Evolutionary conservation across 352 stramenopile species (phyloP), one percentile per base, ranked within the genome.

Genomic region (Globisporangium rhizosaccharum): DNA sequence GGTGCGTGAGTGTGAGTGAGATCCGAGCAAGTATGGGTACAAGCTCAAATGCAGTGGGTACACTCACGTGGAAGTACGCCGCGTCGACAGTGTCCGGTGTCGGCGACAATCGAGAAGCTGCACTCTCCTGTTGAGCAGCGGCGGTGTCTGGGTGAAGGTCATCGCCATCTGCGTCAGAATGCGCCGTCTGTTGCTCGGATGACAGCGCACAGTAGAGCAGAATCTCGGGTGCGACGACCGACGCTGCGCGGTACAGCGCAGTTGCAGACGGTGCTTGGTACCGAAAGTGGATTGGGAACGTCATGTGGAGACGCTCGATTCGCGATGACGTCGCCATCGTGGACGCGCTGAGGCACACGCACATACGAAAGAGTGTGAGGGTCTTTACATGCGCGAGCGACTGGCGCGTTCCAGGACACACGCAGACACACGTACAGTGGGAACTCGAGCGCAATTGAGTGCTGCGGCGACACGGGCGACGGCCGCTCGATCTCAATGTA

Each of bases 401-500:
- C 26, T 53, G 46, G 10, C 46, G 10, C 7, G 17, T 41, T 14
- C 9, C 2, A 10, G 37, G 28, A 36, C 49, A 47, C 42, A 25
- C 48, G 18, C 25, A 64, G 20, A 18, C 11, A 7, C 12, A 72
- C 74, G 33, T 57, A 82, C 72, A 82, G 59, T 15, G 54, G 49
- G 58, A 87, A 76, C 37, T 69, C 59, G 20, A 87, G 64, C 3
- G 69, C 72, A 56, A 87, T 68, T 8, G 73, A 61, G 56, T 87
- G 73, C 53, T 85, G 77, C 18, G 73, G 66, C 0, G 75, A 85
- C 53, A 87, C 64, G 7, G 75, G 47, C 10, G 77, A 73, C 15
- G 77, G 77, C 7, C 75, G 75, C 46, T 87, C 77, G 17, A 87
- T 87, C 51, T 87, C 77, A 41, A 87, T 85, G 62, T 87, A 72